These are phyloP conservation scores for Pilatotrama ljubarskyi DNA, from an alignment of 768 basidiomycete species.

Conservation along the genomic window DNA sequence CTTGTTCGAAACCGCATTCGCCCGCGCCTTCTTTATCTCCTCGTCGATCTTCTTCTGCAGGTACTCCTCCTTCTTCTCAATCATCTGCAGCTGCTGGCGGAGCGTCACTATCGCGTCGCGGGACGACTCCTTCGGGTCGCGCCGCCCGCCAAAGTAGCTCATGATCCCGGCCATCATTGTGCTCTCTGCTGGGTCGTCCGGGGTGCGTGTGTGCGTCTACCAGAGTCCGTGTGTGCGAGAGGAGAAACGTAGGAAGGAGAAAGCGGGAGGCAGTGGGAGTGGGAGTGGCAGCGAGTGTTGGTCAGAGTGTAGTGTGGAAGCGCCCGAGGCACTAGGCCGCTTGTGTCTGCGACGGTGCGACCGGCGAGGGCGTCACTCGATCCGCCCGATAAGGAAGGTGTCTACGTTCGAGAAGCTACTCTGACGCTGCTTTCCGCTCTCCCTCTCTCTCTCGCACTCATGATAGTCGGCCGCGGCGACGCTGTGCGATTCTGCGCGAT, in stretches of 20 bases:
- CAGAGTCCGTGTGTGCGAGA: background rate
- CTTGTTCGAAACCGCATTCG: slow-evolving; percentile 94
- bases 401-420: slow-evolving; percentile 9
- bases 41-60: slow-evolving; percentile 96
- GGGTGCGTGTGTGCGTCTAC: background rate
- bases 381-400: slow-evolving; percentile 32
- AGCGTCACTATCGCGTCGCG: slow-evolving; percentile 92
- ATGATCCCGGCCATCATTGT: slow-evolving; percentile 75
- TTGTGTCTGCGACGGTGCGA: background rate
- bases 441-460: background rate
- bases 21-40: slow-evolving; percentile 86
- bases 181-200: background rate
- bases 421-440: background rate
- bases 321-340: slow-evolving; percentile 4
- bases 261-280: background rate
- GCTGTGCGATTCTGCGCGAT: too few species aligned
- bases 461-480: background rate
- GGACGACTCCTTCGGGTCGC: slow-evolving; percentile 81
- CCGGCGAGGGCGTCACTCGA: slow-evolving; percentile 23
- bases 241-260: background rate
- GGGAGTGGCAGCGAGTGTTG: slow-evolving; percentile 9
- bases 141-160: slow-evolving; percentile 85
- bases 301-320: slow-evolving; percentile 18
- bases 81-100: slow-evolving; percentile 91
- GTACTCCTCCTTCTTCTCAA: slow-evolving; percentile 99